Percentiles rank a stretch among this genome's conserved stretches.
Evolutionary conservation across 2,329 filamentous ascomycete species (phyloP).

Genomic region (Aspergillus chevalieri): DNA sequence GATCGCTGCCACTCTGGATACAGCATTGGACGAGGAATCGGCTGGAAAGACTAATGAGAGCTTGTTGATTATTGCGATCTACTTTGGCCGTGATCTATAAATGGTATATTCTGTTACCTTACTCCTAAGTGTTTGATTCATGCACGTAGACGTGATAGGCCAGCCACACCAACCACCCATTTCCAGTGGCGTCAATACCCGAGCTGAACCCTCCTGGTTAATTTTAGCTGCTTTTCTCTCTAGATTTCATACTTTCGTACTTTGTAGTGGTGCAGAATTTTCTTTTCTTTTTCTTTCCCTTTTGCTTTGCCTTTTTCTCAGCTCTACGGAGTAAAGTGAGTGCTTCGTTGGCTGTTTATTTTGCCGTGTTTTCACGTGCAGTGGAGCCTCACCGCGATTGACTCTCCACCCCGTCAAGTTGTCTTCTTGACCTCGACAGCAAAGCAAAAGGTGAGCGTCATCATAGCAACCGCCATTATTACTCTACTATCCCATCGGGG

Average conservation of each 20-base stretch:
- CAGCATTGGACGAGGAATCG: slow-evolving; percentile 47
- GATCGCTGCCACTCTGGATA: slow-evolving; percentile 59
- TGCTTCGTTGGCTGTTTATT: too few relatives aligned
- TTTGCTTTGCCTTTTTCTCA: too few relatives aligned
- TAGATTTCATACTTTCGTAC: background rate
- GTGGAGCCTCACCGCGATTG: too few relatives aligned
- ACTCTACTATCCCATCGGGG: too few relatives aligned
- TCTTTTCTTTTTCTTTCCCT: too few relatives aligned
- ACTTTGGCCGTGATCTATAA: background rate
- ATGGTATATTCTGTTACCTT: background rate
- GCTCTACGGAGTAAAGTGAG: too few relatives aligned
- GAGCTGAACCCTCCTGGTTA: background rate
- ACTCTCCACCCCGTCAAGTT: too few relatives aligned
- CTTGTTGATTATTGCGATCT: slow-evolving; percentile 2
- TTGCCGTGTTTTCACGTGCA: too few relatives aligned
- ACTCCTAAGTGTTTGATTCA: background rate
- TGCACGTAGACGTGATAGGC: background rate
- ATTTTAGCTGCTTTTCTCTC: background rate
- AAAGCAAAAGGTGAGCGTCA: too few relatives aligned
- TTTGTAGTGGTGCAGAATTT: too few relatives aligned
- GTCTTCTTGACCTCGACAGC: too few relatives aligned
- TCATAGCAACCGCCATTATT: too few relatives aligned
- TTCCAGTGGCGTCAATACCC: background rate
- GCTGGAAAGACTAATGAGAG: slow-evolving; percentile 24
- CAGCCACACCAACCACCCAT: background rate